Percentiles rank a stretch among this genome's conserved stretches.
Conservation (phyloP, 2,329 filamentous ascomycete genomes). For the Penicillium occitanis region DNA sequence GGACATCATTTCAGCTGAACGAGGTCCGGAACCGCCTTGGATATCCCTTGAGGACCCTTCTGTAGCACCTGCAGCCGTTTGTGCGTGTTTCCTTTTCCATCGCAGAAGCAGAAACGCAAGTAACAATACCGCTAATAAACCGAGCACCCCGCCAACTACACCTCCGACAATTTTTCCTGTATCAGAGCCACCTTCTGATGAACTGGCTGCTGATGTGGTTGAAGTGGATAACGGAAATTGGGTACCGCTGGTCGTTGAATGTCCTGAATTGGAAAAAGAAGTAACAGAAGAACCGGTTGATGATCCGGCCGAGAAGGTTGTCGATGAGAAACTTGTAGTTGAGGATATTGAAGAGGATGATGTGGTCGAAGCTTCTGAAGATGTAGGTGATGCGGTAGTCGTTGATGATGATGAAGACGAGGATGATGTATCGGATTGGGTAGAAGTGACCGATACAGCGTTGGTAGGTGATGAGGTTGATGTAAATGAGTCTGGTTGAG, state of each 20-base stretch:
- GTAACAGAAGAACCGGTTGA: neutral
- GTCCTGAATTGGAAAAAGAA: neutral
- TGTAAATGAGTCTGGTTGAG: slow-evolving; percentile 9
- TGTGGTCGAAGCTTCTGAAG: slow-evolving; percentile 8
- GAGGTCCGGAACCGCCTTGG: slow-evolving; percentile 24
- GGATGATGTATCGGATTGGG: neutral
- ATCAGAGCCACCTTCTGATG: slow-evolving; percentile 26
- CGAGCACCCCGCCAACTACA: slow-evolving; percentile 62
- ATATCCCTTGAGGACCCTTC: slow-evolving; percentile 26
- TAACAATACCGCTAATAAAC: slow-evolving; percentile 54
- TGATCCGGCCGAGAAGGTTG: neutral
- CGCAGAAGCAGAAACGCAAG: slow-evolving; percentile 30
- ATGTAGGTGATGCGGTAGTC: slow-evolving; percentile 1
- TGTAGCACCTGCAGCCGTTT: slow-evolving; percentile 7
- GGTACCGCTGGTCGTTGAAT: neutral
- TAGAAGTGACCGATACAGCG: neutral
- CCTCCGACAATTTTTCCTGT: slow-evolving; percentile 60
- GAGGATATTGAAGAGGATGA: slow-evolving; percentile 11
- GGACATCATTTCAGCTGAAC: slow-evolving; percentile 33
- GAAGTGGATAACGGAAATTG: slow-evolving; percentile 6
- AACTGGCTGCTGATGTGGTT: slow-evolving; percentile 11
- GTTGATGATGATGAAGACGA: slow-evolving; percentile 8
- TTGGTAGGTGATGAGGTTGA: slow-evolving; percentile 5
- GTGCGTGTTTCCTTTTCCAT: slow-evolving; percentile 22
- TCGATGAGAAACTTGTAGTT: slow-evolving; percentile 2